Percentiles rank a stretch among this genome's conserved stretches.
Conservation (phyloP, 352 stramenopile genomes). For the Pythium chondricola region DNA sequence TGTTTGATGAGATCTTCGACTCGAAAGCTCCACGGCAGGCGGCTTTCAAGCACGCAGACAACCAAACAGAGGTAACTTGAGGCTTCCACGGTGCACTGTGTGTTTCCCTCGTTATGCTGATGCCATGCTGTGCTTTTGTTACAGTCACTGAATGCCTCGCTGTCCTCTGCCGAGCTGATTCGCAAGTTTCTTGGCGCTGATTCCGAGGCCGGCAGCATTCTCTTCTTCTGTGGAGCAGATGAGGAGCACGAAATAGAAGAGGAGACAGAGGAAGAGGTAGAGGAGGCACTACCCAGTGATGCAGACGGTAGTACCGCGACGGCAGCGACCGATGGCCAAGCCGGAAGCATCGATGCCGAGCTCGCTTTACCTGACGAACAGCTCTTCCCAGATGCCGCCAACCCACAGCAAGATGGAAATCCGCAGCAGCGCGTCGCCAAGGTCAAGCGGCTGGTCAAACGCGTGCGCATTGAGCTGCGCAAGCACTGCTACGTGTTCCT, state of each 20-base stretch:
- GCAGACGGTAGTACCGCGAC: neutral
- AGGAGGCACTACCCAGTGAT: conserved; percentile 22
- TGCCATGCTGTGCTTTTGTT: no score
- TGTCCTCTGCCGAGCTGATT: conserved; percentile 28
- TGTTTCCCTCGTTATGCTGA: neutral
- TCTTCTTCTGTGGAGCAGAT: conserved; percentile 73
- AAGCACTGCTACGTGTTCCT: conserved; percentile 60
- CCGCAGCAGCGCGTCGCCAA: conserved; percentile 26
- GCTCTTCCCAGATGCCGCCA: conserved; percentile 46
- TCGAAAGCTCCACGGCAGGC: conserved; percentile 20
- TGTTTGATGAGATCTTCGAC: conserved; percentile 50
- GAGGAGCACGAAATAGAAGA: conserved; percentile 72
- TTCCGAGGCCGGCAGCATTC: conserved; percentile 49
- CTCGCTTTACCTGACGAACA: conserved; percentile 58
- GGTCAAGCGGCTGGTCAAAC: conserved; percentile 43
- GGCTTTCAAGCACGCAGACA: conserved; percentile 24
- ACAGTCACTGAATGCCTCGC: conserved; percentile 14
- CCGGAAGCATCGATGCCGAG: neutral
- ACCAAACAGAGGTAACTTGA: conserved; percentile 31
- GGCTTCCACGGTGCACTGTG: neutral
- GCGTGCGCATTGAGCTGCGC: conserved; percentile 39
- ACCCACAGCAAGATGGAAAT: neutral
- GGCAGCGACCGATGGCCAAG: conserved; percentile 9
- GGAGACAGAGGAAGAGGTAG: conserved; percentile 77
- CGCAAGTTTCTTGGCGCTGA: conserved; percentile 54